Evolutionary conservation across 2,329 filamentous ascomycete genomes (phyloP), one percentile per base, ranked within the genome.

Genomic region (Colletotrichum spinosum): DNA sequence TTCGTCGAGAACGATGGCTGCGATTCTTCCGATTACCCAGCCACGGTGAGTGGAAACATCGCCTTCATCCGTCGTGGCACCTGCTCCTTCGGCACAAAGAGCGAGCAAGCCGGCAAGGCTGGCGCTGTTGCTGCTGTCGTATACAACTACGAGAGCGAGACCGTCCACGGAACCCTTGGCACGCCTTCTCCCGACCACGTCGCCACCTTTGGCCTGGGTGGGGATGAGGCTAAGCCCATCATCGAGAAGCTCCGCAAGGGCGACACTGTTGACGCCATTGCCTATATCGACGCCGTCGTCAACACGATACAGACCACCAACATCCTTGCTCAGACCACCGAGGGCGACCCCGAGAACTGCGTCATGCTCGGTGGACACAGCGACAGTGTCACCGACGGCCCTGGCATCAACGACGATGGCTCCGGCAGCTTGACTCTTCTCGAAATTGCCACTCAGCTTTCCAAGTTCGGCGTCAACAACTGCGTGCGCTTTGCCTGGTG

Each of bases 401-500:
- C 88, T 1, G 91, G 91, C 17, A 93, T 94, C 82, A 94, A 94
- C 75, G 91, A 94, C 70, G 90, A 94, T 71, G 91, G 91, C 51
- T 90, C 88, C 3, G 91, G 91, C 60, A 88, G 84, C 39, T 71
- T 88, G 59, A 84, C 86, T 0, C 78, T 90, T 6, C 83, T 91
- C 44, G 88, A 91, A 73, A 80, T 91, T 8, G 88, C 88, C 1
- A 83, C 81, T 2, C 86, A 88, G 69, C 78, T 90, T 60, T 76
- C 83, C 63, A 81, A 82, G 17, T 90, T 85, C 76, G 77, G 75
- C 39, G 86, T 90, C 70, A 86, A 86, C 74, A 90, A 90, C 78
- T 88, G 86, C 69, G 86, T 90, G 17, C 85, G 88, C 55, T 90
- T 91, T 64, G 87, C 85, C 2, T 91, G 88, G 87, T 91, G 88